Conservation (phyloP, 2,329 filamentous ascomycete genomes). For the Exophiala bonariae region DNA sequence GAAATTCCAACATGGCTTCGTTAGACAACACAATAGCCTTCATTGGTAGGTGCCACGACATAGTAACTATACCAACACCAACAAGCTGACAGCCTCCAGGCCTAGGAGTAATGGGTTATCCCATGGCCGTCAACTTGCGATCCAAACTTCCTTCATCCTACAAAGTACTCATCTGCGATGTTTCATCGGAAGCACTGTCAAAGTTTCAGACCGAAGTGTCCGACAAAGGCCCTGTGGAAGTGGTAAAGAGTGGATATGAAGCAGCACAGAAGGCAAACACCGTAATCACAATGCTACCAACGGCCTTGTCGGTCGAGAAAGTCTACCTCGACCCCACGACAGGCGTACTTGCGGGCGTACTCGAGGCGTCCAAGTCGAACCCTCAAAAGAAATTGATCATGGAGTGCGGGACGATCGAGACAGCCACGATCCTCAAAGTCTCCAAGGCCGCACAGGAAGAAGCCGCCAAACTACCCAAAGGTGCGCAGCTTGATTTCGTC, state of each 20-base stretch:
- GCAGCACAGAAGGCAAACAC: constrained; percentile 45
- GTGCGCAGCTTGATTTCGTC: constrained; percentile 45
- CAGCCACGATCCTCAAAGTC: constrained; percentile 50
- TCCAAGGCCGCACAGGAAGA: constrained; percentile 32
- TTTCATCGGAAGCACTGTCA: constrained; percentile 37
- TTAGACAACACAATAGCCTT: constrained; percentile 24
- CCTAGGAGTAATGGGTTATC: constrained; percentile 44
- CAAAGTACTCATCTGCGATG: constrained; percentile 40
- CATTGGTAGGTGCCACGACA: constrained; percentile 24
- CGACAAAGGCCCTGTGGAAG: constrained; percentile 36
- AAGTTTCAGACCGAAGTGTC: constrained; percentile 39
- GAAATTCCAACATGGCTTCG: too few species aligned
- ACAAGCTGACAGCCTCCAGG: constrained; percentile 23
- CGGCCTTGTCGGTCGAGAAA: constrained; percentile 51
- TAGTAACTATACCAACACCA: too few species aligned
- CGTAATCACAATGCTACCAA: constrained; percentile 56
- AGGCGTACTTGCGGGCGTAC: constrained; percentile 35
- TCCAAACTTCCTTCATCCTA: constrained; percentile 34
- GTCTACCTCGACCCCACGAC: constrained; percentile 50
- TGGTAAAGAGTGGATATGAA: constrained; percentile 39
- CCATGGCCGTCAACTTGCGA: constrained; percentile 43
- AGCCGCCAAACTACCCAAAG: constrained; percentile 12
- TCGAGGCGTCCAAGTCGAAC: constrained; percentile 38
- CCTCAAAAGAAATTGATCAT: constrained; percentile 48
- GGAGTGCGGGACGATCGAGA: constrained; percentile 59